Evolutionary conservation across 805 yeast genomes (phyloP).

Genomic region (Pichia gijzeniarum): DNA sequence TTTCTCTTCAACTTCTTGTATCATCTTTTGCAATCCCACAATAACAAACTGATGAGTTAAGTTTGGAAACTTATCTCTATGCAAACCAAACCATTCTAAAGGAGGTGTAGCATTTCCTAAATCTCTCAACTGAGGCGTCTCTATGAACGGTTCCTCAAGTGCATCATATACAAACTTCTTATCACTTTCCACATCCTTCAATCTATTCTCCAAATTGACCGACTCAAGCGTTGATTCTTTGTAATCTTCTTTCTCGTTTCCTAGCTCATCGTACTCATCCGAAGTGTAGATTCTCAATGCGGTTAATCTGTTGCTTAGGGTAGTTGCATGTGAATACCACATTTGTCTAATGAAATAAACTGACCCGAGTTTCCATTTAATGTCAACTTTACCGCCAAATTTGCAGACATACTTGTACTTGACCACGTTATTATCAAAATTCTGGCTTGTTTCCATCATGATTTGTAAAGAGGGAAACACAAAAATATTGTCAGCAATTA

Average conservation of each 20-base stretch:
- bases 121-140: slow-evolving; percentile 84
- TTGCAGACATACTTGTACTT: slow-evolving; percentile 64
- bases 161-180: slow-evolving; percentile 51
- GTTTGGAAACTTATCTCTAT: slow-evolving; percentile 79
- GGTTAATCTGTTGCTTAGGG: slow-evolving; percentile 56
- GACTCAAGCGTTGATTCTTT: slow-evolving; percentile 29
- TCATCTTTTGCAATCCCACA: slow-evolving; percentile 64
- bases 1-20: slow-evolving; percentile 56
- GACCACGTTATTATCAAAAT: slow-evolving; percentile 43
- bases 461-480: slow-evolving; percentile 71
- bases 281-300: slow-evolving; percentile 29
- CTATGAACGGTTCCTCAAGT: slow-evolving; percentile 70
- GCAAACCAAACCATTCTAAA: slow-evolving; percentile 94
- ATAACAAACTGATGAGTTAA: slow-evolving; percentile 78
- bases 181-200: slow-evolving; percentile 44
- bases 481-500: slow-evolving; percentile 75
- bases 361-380: slow-evolving; percentile 91
- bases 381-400: slow-evolving; percentile 86
- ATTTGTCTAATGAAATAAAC: slow-evolving; percentile 85
- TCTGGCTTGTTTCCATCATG: slow-evolving; percentile 70
- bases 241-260: slow-evolving; percentile 29
- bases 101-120: slow-evolving; percentile 98
- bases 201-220: slow-evolving; percentile 33
- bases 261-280: slow-evolving; percentile 29
- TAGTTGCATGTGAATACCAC: slow-evolving; percentile 80